phyloP scores from a whole-genome alignment of 2,329 filamentous ascomycete species.

The Pseudocercospora cruenta region DNA sequence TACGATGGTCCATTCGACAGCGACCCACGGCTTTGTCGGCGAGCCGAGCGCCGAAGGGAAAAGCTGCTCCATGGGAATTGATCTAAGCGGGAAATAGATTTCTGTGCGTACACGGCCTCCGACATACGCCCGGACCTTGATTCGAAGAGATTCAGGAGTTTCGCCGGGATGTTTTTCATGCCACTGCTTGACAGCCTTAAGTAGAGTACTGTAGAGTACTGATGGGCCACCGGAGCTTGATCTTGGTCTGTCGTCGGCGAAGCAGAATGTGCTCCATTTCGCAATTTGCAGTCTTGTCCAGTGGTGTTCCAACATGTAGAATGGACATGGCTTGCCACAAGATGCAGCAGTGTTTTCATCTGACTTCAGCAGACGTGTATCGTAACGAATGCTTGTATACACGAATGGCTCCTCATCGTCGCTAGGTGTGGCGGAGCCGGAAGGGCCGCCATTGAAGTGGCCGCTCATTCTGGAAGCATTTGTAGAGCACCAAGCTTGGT shows the following conservation, averaged over 20 bases:
- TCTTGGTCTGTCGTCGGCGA: conserved; percentile 71
- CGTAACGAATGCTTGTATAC: conserved; percentile 58
- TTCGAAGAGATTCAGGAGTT: conserved; percentile 37
- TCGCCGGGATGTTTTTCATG: conserved; percentile 38
- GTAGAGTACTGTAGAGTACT: conserved; percentile 38
- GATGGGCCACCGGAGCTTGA: conserved; percentile 51
- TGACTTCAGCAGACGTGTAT: conserved; percentile 57
- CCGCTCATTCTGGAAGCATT: conserved; percentile 26
- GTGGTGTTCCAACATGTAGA: conserved; percentile 44
- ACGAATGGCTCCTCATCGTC: conserved; percentile 27
- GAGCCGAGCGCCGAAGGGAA: conserved; percentile 61
- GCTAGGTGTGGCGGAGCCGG: background rate
- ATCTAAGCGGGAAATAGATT: conserved; percentile 41
- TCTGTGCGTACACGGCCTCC: conserved; percentile 46
- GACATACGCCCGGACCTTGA: conserved; percentile 62
- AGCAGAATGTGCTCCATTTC: conserved; percentile 60
- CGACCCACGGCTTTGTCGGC: conserved; percentile 29
- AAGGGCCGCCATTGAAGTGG: conserved; percentile 21
- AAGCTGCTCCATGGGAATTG: conserved; percentile 55
- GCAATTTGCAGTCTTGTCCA: conserved; percentile 48
- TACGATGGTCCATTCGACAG: conserved; percentile 45
- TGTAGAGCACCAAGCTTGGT: background rate
- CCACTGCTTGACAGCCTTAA: conserved; percentile 39
- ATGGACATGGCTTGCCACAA: conserved; percentile 41
- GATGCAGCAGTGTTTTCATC: conserved; percentile 35